Base-by-base conservation (phyloP, 2,329 filamentous ascomycete species). In the Ceratocystis colombiana region DNA sequence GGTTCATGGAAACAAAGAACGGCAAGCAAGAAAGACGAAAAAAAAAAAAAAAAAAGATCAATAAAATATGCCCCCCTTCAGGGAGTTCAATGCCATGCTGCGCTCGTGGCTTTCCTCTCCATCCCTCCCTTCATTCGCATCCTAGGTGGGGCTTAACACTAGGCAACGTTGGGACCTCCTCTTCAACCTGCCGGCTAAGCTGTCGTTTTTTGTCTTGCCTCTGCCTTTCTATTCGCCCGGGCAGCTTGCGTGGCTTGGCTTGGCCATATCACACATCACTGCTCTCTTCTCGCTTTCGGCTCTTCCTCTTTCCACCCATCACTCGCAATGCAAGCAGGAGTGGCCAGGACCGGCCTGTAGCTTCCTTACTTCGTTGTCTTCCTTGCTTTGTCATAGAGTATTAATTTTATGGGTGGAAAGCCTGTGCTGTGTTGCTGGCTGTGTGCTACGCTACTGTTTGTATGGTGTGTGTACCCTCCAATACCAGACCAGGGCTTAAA, bases 231-330 rank as follows among this genome's bases (percentile, higher is more conserved):
- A 37, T n/a, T 59, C 28, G 55, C 30, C 30, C 33, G 5, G 55
- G 53, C 12, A 25, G 48, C 55, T 59, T 59, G 55, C 55, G 55
- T 37, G 55, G 55, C 55, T 37, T 59, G 55, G 55, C 55, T 59
- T 59, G 55, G 28, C 55, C 7, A n/a, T 33, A 59, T 20, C 55
- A 59, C 55, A 15, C 55, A 53, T 10, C 48, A 20, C 37, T 15
- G 37, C 37, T 41, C 12, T 41, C 37, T 15, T 41, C 33, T 59
- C 28, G 28, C 6, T 28, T 59, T 37, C 55, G 55, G 55, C 55
- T 59, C 55, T 33, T 59, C n/a, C 55, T 53, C 48, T 25, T 53
- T 20, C n/a, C 46, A 50, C 48, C n/a, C 37, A 41, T 53, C 22
- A 15, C 48, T 28, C 22, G 12, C 55, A 20, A 28, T 20, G 55